These are phyloP conservation scores for Anthracocystis panici-leucophaei DNA, from an alignment of 1,284 basidiomycete species.

Conservation along the genomic window DNA sequence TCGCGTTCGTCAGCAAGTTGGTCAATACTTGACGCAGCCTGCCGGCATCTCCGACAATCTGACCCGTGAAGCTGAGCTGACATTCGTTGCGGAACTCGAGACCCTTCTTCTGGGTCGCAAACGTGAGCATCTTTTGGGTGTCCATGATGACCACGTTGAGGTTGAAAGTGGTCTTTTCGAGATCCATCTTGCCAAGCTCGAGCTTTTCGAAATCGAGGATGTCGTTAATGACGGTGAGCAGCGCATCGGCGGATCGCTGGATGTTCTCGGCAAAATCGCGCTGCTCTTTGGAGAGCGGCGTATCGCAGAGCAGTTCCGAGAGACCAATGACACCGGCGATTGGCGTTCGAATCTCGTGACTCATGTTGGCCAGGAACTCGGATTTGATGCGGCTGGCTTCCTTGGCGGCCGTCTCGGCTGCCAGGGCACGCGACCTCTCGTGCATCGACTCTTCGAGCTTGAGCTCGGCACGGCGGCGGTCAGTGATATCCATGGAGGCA, in stretches of 20 bases:
- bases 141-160: conserved; percentile 69
- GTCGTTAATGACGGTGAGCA: conserved; percentile 72
- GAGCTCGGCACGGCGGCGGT: conserved; percentile 65
- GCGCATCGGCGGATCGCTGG: conserved; percentile 70
- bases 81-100: conserved; percentile 67
- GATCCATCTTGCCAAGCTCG: conserved; percentile 70
- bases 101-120: conserved; percentile 68
- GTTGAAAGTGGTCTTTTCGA: conserved; percentile 71
- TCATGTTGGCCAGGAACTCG: conserved; percentile 70
- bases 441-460: conserved; percentile 65
- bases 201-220: conserved; percentile 72
- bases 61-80: conserved; percentile 56
- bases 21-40: conserved; percentile 68
- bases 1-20: conserved; percentile 71
- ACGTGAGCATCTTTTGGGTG: conserved; percentile 67
- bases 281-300: conserved; percentile 69
- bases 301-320: conserved; percentile 66
- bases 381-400: conserved; percentile 73
- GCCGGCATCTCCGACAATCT: conserved; percentile 63
- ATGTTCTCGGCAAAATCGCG: conserved; percentile 71
- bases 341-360: conserved; percentile 72
- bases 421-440: conserved; percentile 66
- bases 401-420: conserved; percentile 70
- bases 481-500: conserved; percentile 70
- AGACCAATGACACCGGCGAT: conserved; percentile 70